Base-by-base conservation (phyloP, 768 basidiomycete genomes). In the Tricholoma furcatifolium region DNA sequence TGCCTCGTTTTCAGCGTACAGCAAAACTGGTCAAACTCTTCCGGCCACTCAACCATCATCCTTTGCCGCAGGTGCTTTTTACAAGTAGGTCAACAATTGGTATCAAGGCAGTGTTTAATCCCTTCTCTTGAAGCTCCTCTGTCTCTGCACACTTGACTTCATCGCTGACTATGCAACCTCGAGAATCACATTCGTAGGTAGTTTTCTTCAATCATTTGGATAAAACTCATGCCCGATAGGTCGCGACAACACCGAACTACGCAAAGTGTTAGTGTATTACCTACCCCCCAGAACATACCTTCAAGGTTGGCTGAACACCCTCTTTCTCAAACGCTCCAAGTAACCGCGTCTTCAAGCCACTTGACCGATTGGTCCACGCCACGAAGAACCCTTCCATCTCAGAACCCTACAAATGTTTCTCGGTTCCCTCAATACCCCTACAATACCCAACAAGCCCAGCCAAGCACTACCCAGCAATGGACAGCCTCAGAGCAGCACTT, bases 1-100 rank as follows among this genome's bases (percentile, higher is more conserved):
- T 55, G 67, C 80, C 62, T 76, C 76, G 31, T 73, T 71, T n/a
- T 57, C 75, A 45, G 79, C 83, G 17, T 82, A 82, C 60, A 51
- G 32, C 35, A 59, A 58, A 32, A 30, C 27, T 17, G 54, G 15
- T 15, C 18, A 38, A 42, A 36, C 46, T 2, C 42, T 49, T 30
- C 43, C 47, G 5, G 10, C 38, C 24, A 36, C 49, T 23, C 46
- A 49, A 63, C 6, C 82, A 79, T 59, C 71, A 80, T 62, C 76
- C 76, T 23, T 74, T 36, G 39, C 47, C 21, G 39, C 51, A 38
- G 32, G 31, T 39, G 70, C 79, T 2, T 75, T 87, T 27, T 88
- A 88, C 70, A 83, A 79, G 87, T 82, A 59, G 44, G 76, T 38
- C 2, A 31, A 42, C 9, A 6, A 35, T 35, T 30, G 8, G n/a